Evolutionary conservation across 2,329 filamentous ascomycete species (phyloP).

Genomic region (Boeremia lycopersici): DNA sequence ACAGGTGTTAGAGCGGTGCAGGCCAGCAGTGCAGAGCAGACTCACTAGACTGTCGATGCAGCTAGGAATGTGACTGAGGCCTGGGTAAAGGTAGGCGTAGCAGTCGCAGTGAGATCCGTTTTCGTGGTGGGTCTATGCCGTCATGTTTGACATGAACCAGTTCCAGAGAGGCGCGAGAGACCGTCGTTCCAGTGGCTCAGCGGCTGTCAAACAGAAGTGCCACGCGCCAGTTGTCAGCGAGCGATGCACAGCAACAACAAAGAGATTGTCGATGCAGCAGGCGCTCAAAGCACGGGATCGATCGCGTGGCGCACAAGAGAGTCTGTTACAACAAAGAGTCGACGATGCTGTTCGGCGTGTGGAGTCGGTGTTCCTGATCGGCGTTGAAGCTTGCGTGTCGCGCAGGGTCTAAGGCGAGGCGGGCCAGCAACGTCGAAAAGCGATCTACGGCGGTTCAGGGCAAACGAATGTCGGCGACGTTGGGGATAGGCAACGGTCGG

Average conservation of each 20-base stretch:
- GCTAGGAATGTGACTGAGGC: slow-evolving; percentile 38
- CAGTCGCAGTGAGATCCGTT: slow-evolving; percentile 31
- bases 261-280: slow-evolving; percentile 16
- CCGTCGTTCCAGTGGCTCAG: slow-evolving; percentile 27
- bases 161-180: slow-evolving; percentile 26
- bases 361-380: slow-evolving; percentile 33
- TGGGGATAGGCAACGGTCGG: slow-evolving; percentile 19
- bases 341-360: slow-evolving; percentile 14
- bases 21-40: slow-evolving; percentile 5
- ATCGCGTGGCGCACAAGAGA: slow-evolving; percentile 4
- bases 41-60: slow-evolving; percentile 47
- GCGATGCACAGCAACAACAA: slow-evolving; percentile 24
- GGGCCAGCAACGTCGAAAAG: slow-evolving; percentile 3
- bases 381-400: slow-evolving; percentile 31
- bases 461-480: slow-evolving; percentile 36
- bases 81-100: slow-evolving; percentile 29
- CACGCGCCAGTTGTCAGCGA: slow-evolving; percentile 24
- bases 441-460: not conserved
- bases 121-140: slow-evolving; percentile 38
- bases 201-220: slow-evolving; percentile 25
- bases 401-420: slow-evolving; percentile 20
- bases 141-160: slow-evolving; percentile 40
- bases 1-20: slow-evolving; percentile 20
- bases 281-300: slow-evolving; percentile 2
- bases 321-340: slow-evolving; percentile 15